phyloP scores from a whole-genome alignment of 129 eudicot species.

The Pittosporum tobira region DNA sequence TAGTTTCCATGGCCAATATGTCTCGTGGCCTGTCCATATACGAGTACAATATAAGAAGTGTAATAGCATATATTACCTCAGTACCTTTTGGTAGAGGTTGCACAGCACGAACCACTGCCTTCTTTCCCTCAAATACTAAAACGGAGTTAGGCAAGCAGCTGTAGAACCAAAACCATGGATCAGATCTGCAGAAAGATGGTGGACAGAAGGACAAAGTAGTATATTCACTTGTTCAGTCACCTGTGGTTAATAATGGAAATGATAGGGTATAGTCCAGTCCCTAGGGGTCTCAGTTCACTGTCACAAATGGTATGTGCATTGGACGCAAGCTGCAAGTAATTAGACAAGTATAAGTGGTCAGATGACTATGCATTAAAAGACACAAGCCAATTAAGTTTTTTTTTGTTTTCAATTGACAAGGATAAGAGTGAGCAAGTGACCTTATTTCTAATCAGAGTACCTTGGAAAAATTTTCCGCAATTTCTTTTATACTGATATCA shows the following conservation, averaged over 20 bases:
- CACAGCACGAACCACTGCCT: conserved; percentile 78
- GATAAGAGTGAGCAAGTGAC: no score
- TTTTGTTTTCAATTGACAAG: no score
- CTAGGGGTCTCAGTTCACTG: conserved; percentile 80
- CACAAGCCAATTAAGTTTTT: neutral
- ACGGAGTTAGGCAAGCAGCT: conserved; percentile 94
- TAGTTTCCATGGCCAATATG: neutral
- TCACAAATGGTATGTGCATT: conserved; percentile 94
- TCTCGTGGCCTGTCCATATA: neutral
- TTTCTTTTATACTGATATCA: conserved; percentile 60
- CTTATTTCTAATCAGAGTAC: conserved; percentile 28
- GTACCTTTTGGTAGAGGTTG: conserved; percentile 77
- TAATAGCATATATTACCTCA: conserved; percentile 51
- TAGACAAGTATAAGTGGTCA: neutral
- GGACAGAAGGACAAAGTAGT: conserved; percentile 1
- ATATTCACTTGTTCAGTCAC: conserved; percentile 29
- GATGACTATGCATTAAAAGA: neutral
- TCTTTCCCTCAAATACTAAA: conserved; percentile 78
- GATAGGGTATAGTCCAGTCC: conserved; percentile 85
- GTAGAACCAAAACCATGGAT: conserved; percentile 23
- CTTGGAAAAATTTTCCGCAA: conserved; percentile 86
- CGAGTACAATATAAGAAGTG: neutral
- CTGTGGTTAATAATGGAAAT: conserved; percentile 89
- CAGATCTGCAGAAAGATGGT: conserved; percentile 8
- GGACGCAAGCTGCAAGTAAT: conserved; percentile 71